Conservation (phyloP, 176 grass and related monocot genomes). For the Urochloa ruziziensis region DNA sequence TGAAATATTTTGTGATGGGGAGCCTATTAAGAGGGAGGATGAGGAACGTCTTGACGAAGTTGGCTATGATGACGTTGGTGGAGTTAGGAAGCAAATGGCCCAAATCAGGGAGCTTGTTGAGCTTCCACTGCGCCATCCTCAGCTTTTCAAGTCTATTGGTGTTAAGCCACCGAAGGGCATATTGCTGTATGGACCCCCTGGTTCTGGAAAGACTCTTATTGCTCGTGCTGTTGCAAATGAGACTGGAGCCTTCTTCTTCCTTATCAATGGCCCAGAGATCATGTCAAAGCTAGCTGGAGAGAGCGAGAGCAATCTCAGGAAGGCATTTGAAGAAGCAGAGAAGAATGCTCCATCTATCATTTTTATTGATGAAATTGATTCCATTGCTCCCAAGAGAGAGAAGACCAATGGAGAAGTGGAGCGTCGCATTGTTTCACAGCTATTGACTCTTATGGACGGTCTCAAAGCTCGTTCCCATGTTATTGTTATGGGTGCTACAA, state of each 20-base stretch:
- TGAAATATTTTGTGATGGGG: conserved; percentile 80
- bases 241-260: conserved; percentile 81
- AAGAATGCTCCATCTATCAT: conserved; percentile 92
- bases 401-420: conserved; percentile 89
- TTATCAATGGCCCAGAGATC: conserved; percentile 85
- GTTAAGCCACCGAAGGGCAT: conserved; percentile 84
- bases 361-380: conserved; percentile 87
- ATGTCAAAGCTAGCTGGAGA: conserved; percentile 88
- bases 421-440: conserved; percentile 76
- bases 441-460: conserved; percentile 85
- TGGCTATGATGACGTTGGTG: conserved; percentile 87
- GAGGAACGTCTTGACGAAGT: conserved; percentile 85
- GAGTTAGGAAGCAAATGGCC: conserved; percentile 85
- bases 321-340: conserved; percentile 89
- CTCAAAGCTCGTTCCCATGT: conserved; percentile 75
- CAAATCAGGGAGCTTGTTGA: conserved; percentile 86
- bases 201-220: conserved; percentile 82
- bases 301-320: conserved; percentile 82
- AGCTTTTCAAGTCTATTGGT: conserved; percentile 84
- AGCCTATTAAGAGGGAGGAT: conserved; percentile 81
- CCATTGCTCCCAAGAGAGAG: conserved; percentile 82
- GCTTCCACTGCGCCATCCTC: conserved; percentile 75
- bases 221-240: conserved; percentile 86
- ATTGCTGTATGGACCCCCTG: conserved; percentile 71
- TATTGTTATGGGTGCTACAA: conserved; percentile 91